Evolutionary conservation across 1,284 basidiomycete species (phyloP).

Genomic region (Sanghuangporus sanghuang): DNA sequence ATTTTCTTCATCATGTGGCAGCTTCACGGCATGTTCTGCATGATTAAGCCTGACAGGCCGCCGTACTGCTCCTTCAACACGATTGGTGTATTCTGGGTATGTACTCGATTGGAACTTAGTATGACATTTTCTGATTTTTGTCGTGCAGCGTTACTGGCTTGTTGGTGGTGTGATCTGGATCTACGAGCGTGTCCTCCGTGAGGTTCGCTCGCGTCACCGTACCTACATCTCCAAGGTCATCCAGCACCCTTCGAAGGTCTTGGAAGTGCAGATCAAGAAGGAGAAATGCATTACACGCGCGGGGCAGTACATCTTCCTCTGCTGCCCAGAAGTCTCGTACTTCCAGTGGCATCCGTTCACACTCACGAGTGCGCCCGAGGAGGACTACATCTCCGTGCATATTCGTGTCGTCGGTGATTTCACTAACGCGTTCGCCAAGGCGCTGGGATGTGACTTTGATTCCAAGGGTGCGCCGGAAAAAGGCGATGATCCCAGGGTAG

Average conservation of each 20-base stretch:
- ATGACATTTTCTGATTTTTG: conserved; percentile 4
- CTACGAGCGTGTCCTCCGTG: conserved; percentile 79
- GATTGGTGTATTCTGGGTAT: conserved; percentile 91
- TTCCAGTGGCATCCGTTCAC: conserved; percentile 96
- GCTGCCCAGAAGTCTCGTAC: conserved; percentile 82
- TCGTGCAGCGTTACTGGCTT: conserved; percentile 76
- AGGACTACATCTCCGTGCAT: conserved; percentile 88
- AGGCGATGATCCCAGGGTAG: conserved; percentile 49
- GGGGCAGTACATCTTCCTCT: conserved; percentile 86
- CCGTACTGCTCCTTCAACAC: conserved; percentile 79
- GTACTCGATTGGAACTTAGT: conserved; percentile 25
- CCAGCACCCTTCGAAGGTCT: conserved; percentile 85
- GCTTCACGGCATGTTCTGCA: conserved; percentile 91
- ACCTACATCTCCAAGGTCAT: conserved; percentile 92
- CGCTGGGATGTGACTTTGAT: conserved; percentile 80
- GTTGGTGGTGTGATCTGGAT: conserved; percentile 83
- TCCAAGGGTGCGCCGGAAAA: conserved; percentile 35
- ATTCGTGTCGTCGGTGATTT: conserved; percentile 86
- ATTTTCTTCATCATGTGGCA: conserved; percentile 90
- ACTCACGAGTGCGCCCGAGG: conserved; percentile 83
- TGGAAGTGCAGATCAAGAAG: conserved; percentile 93
- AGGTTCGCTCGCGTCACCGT: conserved; percentile 79
- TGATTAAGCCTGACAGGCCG: conserved; percentile 84
- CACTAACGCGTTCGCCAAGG: conserved; percentile 71
- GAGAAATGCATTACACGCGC: conserved; percentile 76